Evolutionary conservation across 805 yeast genomes (phyloP).

Genomic region (Yueomyces sp.): DNA sequence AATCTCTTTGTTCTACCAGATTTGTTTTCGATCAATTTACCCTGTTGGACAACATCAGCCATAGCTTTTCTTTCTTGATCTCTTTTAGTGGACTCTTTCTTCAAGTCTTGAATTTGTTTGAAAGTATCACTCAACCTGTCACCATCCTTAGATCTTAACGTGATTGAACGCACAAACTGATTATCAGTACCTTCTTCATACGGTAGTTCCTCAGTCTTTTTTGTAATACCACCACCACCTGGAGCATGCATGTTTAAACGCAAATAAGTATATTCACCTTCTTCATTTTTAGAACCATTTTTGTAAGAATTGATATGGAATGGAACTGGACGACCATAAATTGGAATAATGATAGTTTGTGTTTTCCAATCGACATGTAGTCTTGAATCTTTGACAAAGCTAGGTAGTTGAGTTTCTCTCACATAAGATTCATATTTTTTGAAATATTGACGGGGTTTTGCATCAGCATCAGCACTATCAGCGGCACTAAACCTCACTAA

Average conservation of each 20-base stretch:
- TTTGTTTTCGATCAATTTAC: slow-evolving; percentile 65
- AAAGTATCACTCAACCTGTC: slow-evolving; percentile 84
- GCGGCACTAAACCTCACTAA: slow-evolving; percentile 67
- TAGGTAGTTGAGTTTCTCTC: slow-evolving; percentile 85
- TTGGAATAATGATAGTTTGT: slow-evolving; percentile 83
- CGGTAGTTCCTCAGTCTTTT: slow-evolving; percentile 70
- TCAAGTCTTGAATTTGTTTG: slow-evolving; percentile 81
- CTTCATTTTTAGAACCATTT: slow-evolving; percentile 90
- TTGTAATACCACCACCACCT: slow-evolving; percentile 56
- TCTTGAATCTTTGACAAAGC: slow-evolving; percentile 65
- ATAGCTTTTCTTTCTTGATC: slow-evolving; percentile 83
- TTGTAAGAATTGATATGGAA: slow-evolving; percentile 91
- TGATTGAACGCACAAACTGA: slow-evolving; percentile 73
- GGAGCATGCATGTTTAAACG: slow-evolving; percentile 90
- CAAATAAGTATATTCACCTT: slow-evolving; percentile 85
- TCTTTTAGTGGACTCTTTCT: slow-evolving; percentile 79
- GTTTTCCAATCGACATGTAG: slow-evolving; percentile 78
- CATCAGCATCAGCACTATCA: slow-evolving; percentile 48
- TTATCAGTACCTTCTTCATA: slow-evolving; percentile 82
- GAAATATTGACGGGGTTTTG: slow-evolving; percentile 43
- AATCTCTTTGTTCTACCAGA: slow-evolving; percentile 77
- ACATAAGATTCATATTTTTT: slow-evolving; percentile 89
- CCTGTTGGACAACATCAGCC: slow-evolving; percentile 92
- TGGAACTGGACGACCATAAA: slow-evolving; percentile 93
- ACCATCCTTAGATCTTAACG: slow-evolving; percentile 80